Conservation (phyloP, 352 stramenopile genomes). For the Pilasporangium apinafurcum region DNA sequence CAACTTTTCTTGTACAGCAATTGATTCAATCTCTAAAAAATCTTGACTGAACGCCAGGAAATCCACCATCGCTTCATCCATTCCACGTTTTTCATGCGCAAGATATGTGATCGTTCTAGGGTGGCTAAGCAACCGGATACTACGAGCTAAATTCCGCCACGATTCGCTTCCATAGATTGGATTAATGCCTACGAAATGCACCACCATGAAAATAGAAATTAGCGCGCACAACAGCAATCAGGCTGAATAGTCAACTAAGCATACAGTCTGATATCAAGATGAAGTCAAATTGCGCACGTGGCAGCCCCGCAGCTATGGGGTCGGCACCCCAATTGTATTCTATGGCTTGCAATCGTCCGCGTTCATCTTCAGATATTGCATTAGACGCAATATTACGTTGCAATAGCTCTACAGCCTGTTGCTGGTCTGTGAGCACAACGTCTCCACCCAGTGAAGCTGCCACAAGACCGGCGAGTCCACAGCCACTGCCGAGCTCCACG, state of each 20-base stretch:
- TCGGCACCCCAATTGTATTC: constrained; percentile 65
- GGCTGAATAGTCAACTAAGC: constrained; percentile 1
- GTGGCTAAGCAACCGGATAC: constrained; percentile 53
- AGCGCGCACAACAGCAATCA: background rate
- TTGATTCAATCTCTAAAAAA: constrained; percentile 31
- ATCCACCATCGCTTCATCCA: constrained; percentile 67
- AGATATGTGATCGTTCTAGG: constrained; percentile 55
- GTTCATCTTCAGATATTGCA: constrained; percentile 24
- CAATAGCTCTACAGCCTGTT: constrained; percentile 58
- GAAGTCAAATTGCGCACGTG: constrained; percentile 31
- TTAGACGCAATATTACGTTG: constrained; percentile 53
- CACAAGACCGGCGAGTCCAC: constrained; percentile 65
- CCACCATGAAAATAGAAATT: background rate
- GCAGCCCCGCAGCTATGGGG: constrained; percentile 11
- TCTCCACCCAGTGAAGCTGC: constrained; percentile 52
- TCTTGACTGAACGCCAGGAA: constrained; percentile 42
- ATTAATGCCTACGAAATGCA: constrained; percentile 46
- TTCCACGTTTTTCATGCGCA: constrained; percentile 59
- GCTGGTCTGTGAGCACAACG: constrained; percentile 71
- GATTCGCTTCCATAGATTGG: constrained; percentile 79
- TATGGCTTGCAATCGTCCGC: constrained; percentile 22
- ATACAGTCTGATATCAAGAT: constrained; percentile 79
- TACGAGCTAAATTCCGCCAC: constrained; percentile 68
- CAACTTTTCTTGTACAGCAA: constrained; percentile 31
- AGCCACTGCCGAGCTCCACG: constrained; percentile 78